These are phyloP conservation scores for Psidium guajava DNA, from an alignment of 345 rosid species.

Conservation along the genomic window DNA sequence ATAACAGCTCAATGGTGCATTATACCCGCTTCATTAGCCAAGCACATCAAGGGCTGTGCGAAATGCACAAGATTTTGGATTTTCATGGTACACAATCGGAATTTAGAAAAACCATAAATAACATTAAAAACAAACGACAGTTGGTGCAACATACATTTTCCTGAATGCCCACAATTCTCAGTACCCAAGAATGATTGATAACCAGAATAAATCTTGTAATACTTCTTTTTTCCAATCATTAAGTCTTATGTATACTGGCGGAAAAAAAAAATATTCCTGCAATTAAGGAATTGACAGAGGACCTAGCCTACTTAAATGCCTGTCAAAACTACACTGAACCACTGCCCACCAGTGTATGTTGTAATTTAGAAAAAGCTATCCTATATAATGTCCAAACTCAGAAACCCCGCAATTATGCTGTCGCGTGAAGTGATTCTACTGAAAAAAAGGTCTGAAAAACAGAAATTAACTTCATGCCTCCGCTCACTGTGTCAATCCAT, in stretches of 20 bases:
- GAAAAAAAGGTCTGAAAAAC: not conserved
- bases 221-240: not conserved
- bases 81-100: not conserved
- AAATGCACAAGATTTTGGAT: not conserved
- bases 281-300: not conserved
- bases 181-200: not conserved
- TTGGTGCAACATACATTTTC: not conserved
- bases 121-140: not conserved
- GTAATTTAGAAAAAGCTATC: not conserved
- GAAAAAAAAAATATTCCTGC: not conserved
- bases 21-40: not conserved
- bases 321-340: not conserved
- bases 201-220: not conserved
- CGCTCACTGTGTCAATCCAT: not conserved
- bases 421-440: not conserved
- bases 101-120: not conserved
- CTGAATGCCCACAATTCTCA: not conserved
- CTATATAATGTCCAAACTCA: not conserved
- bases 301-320: not conserved
- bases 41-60: not conserved
- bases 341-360: not conserved
- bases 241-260: not conserved
- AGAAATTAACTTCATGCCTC: not conserved
- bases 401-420: not conserved
- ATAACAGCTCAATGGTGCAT: not conserved